Base-by-base conservation (phyloP, 2,329 filamentous ascomycete species). In the Dactylonectria macrodidyma region DNA sequence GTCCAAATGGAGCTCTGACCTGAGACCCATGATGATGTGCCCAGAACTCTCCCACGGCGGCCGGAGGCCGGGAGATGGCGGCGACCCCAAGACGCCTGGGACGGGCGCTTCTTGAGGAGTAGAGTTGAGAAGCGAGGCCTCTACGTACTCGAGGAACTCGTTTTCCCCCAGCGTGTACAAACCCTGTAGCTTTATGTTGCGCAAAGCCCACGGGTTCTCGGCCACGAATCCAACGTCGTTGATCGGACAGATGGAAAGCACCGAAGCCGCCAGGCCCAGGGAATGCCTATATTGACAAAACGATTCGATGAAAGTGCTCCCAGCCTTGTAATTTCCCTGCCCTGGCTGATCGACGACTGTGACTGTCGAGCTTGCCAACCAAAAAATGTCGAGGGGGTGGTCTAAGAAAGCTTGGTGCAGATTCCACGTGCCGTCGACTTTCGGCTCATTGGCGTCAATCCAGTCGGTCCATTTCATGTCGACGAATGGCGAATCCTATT, bases 351-450 rank as follows among this genome's bases (percentile, higher is more conserved):
- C 71, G 0, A 46, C 59, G 2, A 70, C 16, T 0, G 62, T 62
- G 1, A 56, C 65, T 0, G 12, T 33, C 5, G 69, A 71, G 2
- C 69, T 68, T 1, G 66, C 65, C 3, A 72, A 26, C 26, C 66
- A 50, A 66, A 82, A 85, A 72, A 86, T 82, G 65, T 83, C 81
- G 0, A 83, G 59, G 0, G 56, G 47, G 5, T 69, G 52, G 3
- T 9, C 24, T 0, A 56, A 48, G 0, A 71, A 38, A 0, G 67
- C 54, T 5, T 41, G 47, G 34, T 83, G 78, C 0, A 83, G 70
- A 19, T 81, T 77, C 57, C 66, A 72, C 0, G 75, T 76, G 0
- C 81, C 80, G 0, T 71, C 51, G 0, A 81, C 73, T 66, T 84
- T 84, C 16, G 82, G 80, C 5, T 63, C 62, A 1, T 78, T 56